phyloP scores from a whole-genome alignment of 108 stramenopile genomes.

The Cyclostephanos invisitatus region DNA sequence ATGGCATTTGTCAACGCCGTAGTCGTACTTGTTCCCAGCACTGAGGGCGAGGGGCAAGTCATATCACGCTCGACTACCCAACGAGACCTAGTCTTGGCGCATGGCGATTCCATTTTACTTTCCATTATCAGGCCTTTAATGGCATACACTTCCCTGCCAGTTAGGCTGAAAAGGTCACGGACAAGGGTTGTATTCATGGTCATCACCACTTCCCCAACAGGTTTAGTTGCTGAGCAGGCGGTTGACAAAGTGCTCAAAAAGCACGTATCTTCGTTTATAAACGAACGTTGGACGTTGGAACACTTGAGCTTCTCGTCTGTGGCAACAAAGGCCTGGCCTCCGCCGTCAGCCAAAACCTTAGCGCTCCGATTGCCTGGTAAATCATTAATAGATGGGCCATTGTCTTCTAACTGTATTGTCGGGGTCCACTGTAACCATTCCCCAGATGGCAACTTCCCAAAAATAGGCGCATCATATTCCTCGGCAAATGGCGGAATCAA shows the following conservation, averaged over 20 bases:
- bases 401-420: slow-evolving; percentile 24
- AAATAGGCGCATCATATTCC: slow-evolving; percentile 38
- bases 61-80: slow-evolving; percentile 20
- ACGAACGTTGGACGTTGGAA: slow-evolving; percentile 46
- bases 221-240: slow-evolving; percentile 24
- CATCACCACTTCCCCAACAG: slow-evolving; percentile 36
- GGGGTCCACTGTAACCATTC: slow-evolving; percentile 48
- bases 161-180: slow-evolving; percentile 20
- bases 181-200: slow-evolving; percentile 24
- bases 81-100: slow-evolving; percentile 25
- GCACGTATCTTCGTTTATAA: slow-evolving; percentile 59
- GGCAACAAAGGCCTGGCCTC: slow-evolving; percentile 23
- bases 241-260: slow-evolving; percentile 29
- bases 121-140: slow-evolving; percentile 51
- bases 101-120: slow-evolving; percentile 25
- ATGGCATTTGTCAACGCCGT: slow-evolving; percentile 28
- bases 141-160: slow-evolving; percentile 51
- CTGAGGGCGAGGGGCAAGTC: slow-evolving; percentile 35
- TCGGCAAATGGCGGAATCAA: slow-evolving; percentile 37
- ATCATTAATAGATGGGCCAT: slow-evolving; percentile 51
- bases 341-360: slow-evolving; percentile 44
- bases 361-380: slow-evolving; percentile 1
- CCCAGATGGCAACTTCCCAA: slow-evolving; percentile 39
- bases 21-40: slow-evolving; percentile 2
- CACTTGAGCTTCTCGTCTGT: slow-evolving; percentile 44